Evolutionary conservation across 139 green algal genomes (phyloP).

Genomic region (Tetradesmus lagerheimii): DNA sequence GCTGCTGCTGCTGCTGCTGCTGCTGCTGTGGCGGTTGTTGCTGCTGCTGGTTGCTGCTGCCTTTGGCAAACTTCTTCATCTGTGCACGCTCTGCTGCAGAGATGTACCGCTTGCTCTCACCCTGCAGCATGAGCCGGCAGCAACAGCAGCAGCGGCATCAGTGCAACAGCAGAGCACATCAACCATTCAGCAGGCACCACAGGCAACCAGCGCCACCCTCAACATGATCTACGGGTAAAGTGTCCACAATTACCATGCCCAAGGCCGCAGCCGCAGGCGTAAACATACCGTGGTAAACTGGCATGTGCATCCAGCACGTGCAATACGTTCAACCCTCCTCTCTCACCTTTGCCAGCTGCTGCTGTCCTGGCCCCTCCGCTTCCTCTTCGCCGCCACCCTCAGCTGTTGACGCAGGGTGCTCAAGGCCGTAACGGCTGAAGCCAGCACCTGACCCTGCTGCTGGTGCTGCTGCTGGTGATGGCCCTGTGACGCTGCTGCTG

Average conservation of each 20-base stretch:
- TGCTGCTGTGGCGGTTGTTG: neutral
- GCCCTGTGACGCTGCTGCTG: neutral
- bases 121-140: conserved; percentile 6
- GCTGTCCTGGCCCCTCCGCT: conserved; percentile 28
- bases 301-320: no score
- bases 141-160: neutral
- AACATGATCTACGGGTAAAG: neutral
- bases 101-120: conserved; percentile 63
- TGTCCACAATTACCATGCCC: neutral
- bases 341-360: conserved; percentile 24
- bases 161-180: neutral
- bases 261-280: no score
- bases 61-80: conserved; percentile 64
- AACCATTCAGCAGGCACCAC: neutral
- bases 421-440: conserved; percentile 34
- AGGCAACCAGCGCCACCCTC: neutral
- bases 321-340: neutral
- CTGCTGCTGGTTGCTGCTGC: conserved; percentile 1
- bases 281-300: no score
- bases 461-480: conserved; percentile 11
- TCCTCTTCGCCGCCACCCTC: conserved; percentile 22
- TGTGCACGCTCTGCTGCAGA: conserved; percentile 75
- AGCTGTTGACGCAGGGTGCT: conserved; percentile 34
- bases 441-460: neutral
- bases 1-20: conserved; percentile 36